Percentiles rank a stretch among this genome's conserved stretches.
Conservation (phyloP, 352 stramenopile genomes). For the Globisporangium barbulae region DNA sequence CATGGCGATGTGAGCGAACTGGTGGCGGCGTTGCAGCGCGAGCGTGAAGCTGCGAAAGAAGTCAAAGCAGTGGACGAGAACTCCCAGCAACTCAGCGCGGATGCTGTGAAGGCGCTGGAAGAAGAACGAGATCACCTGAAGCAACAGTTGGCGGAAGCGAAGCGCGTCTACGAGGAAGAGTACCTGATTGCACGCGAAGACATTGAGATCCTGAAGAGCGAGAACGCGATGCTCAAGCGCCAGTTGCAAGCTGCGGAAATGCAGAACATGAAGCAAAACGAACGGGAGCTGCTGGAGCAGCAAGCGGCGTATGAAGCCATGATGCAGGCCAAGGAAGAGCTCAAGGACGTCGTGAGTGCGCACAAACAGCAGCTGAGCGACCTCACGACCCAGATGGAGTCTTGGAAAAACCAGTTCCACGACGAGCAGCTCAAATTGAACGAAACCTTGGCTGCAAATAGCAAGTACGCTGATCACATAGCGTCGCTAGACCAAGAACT, state of each 20-base stretch:
- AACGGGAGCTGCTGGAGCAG: slow-evolving; percentile 38
- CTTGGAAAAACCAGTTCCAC: slow-evolving; percentile 32
- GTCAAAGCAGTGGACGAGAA: not conserved
- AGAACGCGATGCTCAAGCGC: slow-evolving; percentile 36
- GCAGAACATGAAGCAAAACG: slow-evolving; percentile 24
- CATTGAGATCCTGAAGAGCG: slow-evolving; percentile 28
- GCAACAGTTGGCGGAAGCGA: slow-evolving; percentile 19
- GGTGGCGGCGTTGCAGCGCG: not conserved
- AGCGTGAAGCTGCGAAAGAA: slow-evolving; percentile 4
- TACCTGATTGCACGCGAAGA: slow-evolving; percentile 26
- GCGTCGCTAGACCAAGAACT: slow-evolving; percentile 16
- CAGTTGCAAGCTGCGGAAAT: slow-evolving; percentile 32
- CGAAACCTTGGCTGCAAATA: slow-evolving; percentile 13
- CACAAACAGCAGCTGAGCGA: slow-evolving; percentile 41
- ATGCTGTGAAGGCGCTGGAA: slow-evolving; percentile 14
- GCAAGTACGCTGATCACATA: slow-evolving; percentile 13
- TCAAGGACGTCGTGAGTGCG: slow-evolving; percentile 37
- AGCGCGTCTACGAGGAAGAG: slow-evolving; percentile 23
- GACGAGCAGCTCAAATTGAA: slow-evolving; percentile 18
- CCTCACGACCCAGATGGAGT: slow-evolving; percentile 29
- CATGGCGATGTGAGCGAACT: not conserved
- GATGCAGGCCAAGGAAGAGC: slow-evolving; percentile 36
- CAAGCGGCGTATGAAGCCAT: slow-evolving; percentile 31
- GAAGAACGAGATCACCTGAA: slow-evolving; percentile 21
- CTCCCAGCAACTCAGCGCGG: not conserved